A percentile compares a stretch with the other conserved stretches of the same genome.
Evolutionary conservation across 1,284 basidiomycete species (phyloP).

Genomic region (Xerocomus minutiporus): DNA sequence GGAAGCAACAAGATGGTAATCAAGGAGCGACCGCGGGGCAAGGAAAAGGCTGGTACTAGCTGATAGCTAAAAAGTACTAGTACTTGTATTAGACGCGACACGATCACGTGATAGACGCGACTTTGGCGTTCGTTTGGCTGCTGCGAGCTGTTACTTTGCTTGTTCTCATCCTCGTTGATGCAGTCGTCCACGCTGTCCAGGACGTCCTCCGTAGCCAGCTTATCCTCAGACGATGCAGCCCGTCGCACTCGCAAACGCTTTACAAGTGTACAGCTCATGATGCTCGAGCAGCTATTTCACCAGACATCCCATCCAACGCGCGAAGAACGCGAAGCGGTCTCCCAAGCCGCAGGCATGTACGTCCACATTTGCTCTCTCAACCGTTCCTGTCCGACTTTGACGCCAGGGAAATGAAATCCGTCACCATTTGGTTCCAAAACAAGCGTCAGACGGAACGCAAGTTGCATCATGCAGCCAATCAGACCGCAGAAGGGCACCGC

Average conservation of each 20-base stretch:
- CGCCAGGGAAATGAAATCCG: conserved; percentile 66
- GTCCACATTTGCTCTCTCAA: conserved; percentile 25
- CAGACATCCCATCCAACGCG: conserved; percentile 65
- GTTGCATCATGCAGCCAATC: conserved; percentile 39
- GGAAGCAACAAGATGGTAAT: conserved; percentile 95
- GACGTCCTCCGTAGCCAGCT: conserved; percentile 44
- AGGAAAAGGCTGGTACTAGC: conserved; percentile 49
- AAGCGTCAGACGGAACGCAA: conserved; percentile 73
- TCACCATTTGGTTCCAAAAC: conserved; percentile 81
- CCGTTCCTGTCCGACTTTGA: conserved; percentile 8
- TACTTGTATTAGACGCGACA: neutral
- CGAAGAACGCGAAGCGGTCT: conserved; percentile 62
- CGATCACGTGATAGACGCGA: conserved; percentile 31
- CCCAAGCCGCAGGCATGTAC: conserved; percentile 58
- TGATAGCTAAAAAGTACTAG: neutral
- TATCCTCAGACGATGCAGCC: conserved; percentile 37
- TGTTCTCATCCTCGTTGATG: conserved; percentile 8
- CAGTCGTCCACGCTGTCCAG: conserved; percentile 36
- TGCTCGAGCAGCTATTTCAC: conserved; percentile 70
- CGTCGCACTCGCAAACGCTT: conserved; percentile 66
- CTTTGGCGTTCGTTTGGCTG: conserved; percentile 27
- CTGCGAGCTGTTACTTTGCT: too few species aligned
- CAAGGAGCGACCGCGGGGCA: conserved; percentile 81
- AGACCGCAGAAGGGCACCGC: conserved; percentile 13
- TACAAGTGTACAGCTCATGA: conserved; percentile 59